A percentile compares a stretch with the other conserved stretches of the same genome.
Conservation (phyloP, 1,284 basidiomycete species). For the Lentinula novae-zelandiae region DNA sequence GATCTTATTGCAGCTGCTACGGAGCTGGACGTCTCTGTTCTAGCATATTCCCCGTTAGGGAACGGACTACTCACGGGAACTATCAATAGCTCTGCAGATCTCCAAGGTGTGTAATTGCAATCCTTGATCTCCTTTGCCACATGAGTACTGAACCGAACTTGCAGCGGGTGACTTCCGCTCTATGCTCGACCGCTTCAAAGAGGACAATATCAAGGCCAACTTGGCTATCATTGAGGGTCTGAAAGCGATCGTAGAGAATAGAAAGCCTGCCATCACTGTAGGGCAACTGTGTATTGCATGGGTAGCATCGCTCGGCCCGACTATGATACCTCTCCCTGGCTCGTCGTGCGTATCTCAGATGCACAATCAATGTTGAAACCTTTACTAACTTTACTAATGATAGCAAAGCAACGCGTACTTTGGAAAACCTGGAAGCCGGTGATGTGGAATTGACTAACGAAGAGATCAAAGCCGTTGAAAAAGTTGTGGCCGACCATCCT, state of each 20-base stretch:
- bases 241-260: conserved; percentile 41
- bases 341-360: conserved; percentile 34
- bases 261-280: conserved; percentile 38
- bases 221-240: conserved; percentile 48
- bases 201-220: conserved; percentile 48
- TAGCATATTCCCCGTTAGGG: conserved; percentile 39
- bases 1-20: neutral
- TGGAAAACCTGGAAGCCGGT: conserved; percentile 42
- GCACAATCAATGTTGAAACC: neutral
- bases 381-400: neutral
- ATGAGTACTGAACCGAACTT: neutral
- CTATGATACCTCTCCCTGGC: conserved; percentile 53
- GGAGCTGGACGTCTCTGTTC: neutral
- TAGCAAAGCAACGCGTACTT: conserved; percentile 30
- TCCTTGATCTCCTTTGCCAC: conserved; percentile 9
- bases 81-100: conserved; percentile 41
- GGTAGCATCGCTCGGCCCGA: conserved; percentile 44
- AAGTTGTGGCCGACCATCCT: neutral
- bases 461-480: conserved; percentile 34
- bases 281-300: conserved; percentile 64
- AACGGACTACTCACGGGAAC: conserved; percentile 54
- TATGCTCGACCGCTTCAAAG: conserved; percentile 22
- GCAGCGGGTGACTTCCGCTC: conserved; percentile 25
- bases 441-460: conserved; percentile 38
- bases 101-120: conserved; percentile 18